A percentile compares a stretch with the other conserved stretches of the same genome.
phyloP scores from a whole-genome alignment of 768 basidiomycete species.

The Lepiota brunneoincarnata region DNA sequence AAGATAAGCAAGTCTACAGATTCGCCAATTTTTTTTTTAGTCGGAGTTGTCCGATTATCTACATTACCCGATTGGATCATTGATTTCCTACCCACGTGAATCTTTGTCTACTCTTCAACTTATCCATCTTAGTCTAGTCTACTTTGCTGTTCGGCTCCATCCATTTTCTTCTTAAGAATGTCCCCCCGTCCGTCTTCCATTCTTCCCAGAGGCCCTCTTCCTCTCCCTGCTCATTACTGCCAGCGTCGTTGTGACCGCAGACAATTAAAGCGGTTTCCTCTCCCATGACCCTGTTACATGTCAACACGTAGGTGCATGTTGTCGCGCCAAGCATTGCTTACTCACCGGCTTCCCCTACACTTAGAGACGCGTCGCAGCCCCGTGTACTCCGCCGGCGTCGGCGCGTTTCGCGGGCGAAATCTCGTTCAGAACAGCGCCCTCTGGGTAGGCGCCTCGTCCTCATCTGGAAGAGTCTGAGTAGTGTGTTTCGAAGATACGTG shows the following conservation, averaged over 20 bases:
- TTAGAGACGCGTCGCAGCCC: not conserved
- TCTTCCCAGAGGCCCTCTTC: not conserved
- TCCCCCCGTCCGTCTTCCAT: not conserved
- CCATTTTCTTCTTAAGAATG: not conserved
- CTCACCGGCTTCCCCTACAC: no score
- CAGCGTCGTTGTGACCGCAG: not conserved
- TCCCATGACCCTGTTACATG: not conserved
- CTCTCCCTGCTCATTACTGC: not conserved
- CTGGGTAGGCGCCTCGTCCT: not conserved
- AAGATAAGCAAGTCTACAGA: slow-evolving; percentile 17
- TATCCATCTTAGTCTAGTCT: slow-evolving; percentile 3
- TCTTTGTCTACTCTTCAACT: slow-evolving; percentile 14
- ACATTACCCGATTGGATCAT: slow-evolving; percentile 18
- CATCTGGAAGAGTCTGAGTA: not conserved
- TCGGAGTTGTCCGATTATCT: slow-evolving; percentile 53
- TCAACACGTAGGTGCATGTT: not conserved
- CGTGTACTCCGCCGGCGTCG: not conserved
- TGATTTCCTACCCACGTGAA: not conserved
- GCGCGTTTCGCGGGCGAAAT: not conserved
- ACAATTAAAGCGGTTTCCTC: not conserved
- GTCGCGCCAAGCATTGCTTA: no score
- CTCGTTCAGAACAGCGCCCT: not conserved
- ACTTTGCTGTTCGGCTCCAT: not conserved
- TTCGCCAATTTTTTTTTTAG: slow-evolving; percentile 48
- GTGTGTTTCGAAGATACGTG: not conserved